These are phyloP conservation scores for Suillus spraguei DNA, from an alignment of 768 basidiomycete species.

Conservation along the genomic window DNA sequence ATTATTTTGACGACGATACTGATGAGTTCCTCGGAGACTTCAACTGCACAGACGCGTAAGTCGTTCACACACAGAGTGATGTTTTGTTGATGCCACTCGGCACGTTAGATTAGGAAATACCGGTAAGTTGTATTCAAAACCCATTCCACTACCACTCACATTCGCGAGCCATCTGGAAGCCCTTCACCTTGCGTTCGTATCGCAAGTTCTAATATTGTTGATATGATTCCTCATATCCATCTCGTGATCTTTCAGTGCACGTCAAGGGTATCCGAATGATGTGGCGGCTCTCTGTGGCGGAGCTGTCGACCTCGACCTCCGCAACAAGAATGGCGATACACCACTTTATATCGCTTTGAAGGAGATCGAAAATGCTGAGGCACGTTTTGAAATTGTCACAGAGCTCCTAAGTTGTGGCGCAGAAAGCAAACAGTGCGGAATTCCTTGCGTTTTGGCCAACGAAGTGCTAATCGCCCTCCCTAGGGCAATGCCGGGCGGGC, in stretches of 20 bases:
- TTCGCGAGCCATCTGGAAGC: constrained; percentile 17
- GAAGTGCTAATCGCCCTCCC: not conserved
- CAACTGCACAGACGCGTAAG: constrained; percentile 34
- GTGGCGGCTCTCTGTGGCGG: constrained; percentile 17
- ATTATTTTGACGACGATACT: constrained; percentile 21
- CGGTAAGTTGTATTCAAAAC: constrained; percentile 24
- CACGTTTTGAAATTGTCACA: constrained; percentile 23
- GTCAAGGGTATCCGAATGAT: constrained; percentile 17
- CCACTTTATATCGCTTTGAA: constrained; percentile 31
- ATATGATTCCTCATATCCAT: constrained; percentile 6
- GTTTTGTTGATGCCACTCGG: constrained; percentile 1
- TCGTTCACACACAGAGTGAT: not conserved
- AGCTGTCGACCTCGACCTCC: constrained; percentile 28
- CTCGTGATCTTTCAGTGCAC: not conserved
- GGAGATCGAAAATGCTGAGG: constrained; percentile 15
- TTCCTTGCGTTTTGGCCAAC: not conserved
- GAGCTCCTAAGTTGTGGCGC: not conserved
- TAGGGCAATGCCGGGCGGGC: constrained; percentile 1
- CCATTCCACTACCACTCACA: constrained; percentile 7
- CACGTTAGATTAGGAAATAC: constrained; percentile 29
- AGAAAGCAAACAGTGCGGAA: not conserved
- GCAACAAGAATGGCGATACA: constrained; percentile 28
- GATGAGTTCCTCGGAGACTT: constrained; percentile 30
- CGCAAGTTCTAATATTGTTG: not conserved
- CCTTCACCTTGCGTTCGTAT: constrained; percentile 34